Evolutionary conservation across 805 yeast genomes (phyloP).

Genomic region (Komagataella phaffii): DNA sequence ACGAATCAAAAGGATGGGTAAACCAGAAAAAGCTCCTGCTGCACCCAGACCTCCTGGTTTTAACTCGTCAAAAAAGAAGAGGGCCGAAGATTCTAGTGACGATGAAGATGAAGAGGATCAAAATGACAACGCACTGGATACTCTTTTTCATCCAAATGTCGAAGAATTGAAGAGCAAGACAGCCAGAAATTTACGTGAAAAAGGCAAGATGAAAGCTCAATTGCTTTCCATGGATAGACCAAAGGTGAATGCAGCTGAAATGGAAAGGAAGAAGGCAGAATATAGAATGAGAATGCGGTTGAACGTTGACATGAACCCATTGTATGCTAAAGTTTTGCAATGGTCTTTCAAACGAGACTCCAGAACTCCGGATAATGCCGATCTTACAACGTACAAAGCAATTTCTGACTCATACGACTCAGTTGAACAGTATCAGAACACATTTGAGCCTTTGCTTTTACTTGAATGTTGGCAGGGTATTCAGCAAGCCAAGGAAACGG

Average conservation of each 20-base stretch:
- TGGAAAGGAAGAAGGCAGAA: slow-evolving; percentile 42
- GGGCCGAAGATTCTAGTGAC: slow-evolving; percentile 3
- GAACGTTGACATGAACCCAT: slow-evolving; percentile 63
- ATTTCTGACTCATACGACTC: slow-evolving; percentile 44
- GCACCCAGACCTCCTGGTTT: slow-evolving; percentile 7
- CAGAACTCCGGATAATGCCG: slow-evolving; percentile 46
- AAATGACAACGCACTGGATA: slow-evolving; percentile 15
- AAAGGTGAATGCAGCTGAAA: slow-evolving; percentile 11
- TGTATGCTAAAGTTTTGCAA: slow-evolving; percentile 51
- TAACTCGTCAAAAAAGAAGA: slow-evolving; percentile 1
- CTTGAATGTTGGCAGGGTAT: slow-evolving; percentile 93
- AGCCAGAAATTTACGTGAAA: not conserved
- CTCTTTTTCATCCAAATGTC: slow-evolving; percentile 8
- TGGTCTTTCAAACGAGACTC: slow-evolving; percentile 61
- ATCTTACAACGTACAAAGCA: slow-evolving; percentile 19
- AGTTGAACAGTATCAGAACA: slow-evolving; percentile 51
- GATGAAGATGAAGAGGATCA: slow-evolving; percentile 14
- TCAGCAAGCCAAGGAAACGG: slow-evolving; percentile 53
- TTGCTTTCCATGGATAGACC: slow-evolving; percentile 1
- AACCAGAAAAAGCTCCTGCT: slow-evolving; percentile 4
- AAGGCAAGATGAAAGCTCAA: slow-evolving; percentile 1
- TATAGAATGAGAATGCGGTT: slow-evolving; percentile 69
- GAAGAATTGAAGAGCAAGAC: not conserved
- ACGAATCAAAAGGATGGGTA: not conserved
- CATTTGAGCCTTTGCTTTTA: slow-evolving; percentile 69